phyloP scores from a whole-genome alignment of 345 rosid genomes.

The Luvunga scandens region DNA sequence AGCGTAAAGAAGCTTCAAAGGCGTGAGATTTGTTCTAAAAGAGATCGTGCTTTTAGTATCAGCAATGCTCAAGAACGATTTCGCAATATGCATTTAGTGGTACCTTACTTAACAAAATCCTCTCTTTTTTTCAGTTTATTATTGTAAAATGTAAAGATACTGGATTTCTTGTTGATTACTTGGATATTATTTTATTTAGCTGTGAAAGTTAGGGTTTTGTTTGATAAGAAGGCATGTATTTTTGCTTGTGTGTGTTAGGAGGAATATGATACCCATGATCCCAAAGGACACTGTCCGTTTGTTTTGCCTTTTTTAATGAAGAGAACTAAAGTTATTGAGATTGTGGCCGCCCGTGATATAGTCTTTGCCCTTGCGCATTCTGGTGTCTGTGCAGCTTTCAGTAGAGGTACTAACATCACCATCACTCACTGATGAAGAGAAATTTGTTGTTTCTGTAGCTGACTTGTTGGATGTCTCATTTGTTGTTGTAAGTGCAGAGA shows the following conservation, averaged over 20 bases:
- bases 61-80: slow-evolving; percentile 65
- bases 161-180: neutral
- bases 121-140: too few species aligned
- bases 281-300: slow-evolving; percentile 74
- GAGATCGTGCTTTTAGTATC: slow-evolving; percentile 57
- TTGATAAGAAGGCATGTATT: neutral
- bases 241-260: slow-evolving; percentile 40
- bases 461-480: neutral
- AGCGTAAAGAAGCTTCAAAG: slow-evolving; percentile 73
- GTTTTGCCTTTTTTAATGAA: slow-evolving; percentile 88
- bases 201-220: neutral
- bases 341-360: slow-evolving; percentile 90
- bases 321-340: slow-evolving; percentile 88
- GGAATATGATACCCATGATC: slow-evolving; percentile 96
- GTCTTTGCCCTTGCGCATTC: slow-evolving; percentile 97
- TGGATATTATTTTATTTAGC: neutral
- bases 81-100: slow-evolving; percentile 69
- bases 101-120: slow-evolving; percentile 6
- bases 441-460: neutral
- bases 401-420: slow-evolving; percentile 56
- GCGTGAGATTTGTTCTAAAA: slow-evolving; percentile 65
- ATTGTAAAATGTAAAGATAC: too few species aligned
- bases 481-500: slow-evolving; percentile 46
- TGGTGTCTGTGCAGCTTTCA: slow-evolving; percentile 88
- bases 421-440: neutral